Percentiles rank a stretch among this genome's conserved stretches.
Evolutionary conservation across 2,329 filamentous ascomycete genomes (phyloP).

Genomic region (Pseudogymnoascus sp.): DNA sequence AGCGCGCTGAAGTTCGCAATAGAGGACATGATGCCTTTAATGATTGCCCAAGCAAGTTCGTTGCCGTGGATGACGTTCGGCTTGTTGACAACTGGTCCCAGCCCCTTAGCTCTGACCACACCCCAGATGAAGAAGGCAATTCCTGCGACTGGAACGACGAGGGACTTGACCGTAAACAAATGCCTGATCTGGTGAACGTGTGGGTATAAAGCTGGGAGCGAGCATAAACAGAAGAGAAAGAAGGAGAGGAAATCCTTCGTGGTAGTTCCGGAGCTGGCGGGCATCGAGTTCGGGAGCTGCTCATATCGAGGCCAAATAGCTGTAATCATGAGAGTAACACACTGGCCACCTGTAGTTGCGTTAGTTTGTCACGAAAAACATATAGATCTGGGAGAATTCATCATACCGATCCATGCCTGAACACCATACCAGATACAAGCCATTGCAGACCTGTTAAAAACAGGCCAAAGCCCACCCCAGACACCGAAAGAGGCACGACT

Average conservation of each 20-base stretch:
- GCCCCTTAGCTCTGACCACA: constrained; percentile 70
- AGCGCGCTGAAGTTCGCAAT: constrained; percentile 89
- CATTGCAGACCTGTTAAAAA: constrained; percentile 84
- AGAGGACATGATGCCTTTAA: constrained; percentile 80
- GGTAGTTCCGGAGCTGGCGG: constrained; percentile 58
- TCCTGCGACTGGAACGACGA: constrained; percentile 75
- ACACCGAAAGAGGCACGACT: constrained; percentile 76
- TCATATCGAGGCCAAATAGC: constrained; percentile 65
- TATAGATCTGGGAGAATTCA: not conserved
- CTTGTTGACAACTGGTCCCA: constrained; percentile 76
- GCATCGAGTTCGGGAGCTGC: constrained; percentile 61
- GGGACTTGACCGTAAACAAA: constrained; percentile 84
- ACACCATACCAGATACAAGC: constrained; percentile 81
- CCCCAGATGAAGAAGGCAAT: constrained; percentile 85
- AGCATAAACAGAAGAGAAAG: constrained; percentile 78
- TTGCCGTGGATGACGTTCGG: constrained; percentile 56
- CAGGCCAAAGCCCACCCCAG: constrained; percentile 83
- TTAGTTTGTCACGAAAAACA: not conserved
- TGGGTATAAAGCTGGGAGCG: constrained; percentile 80
- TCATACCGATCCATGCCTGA: constrained; percentile 61
- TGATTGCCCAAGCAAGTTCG: constrained; percentile 70
- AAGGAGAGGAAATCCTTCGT: constrained; percentile 75
- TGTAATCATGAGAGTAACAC: constrained; percentile 82
- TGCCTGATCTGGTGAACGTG: constrained; percentile 84
- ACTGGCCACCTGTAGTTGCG: constrained; percentile 54